These are phyloP conservation scores for Apostasia shenzhenica DNA, from an alignment of 106 monocot genomes.

Conservation along the genomic window DNA sequence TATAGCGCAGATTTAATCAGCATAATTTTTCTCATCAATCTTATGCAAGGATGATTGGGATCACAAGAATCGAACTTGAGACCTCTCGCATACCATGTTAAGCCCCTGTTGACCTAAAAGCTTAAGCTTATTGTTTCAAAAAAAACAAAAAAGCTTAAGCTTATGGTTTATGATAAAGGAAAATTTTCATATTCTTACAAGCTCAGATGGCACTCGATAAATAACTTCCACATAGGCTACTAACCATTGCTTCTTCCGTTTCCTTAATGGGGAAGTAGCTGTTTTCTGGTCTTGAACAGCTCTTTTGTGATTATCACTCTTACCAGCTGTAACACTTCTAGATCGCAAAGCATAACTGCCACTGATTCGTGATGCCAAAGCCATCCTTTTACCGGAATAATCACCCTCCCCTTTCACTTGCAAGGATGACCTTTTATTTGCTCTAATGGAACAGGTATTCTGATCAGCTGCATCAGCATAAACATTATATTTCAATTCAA, in stretches of 20 bases:
- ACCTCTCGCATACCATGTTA: no score
- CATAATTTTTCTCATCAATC: no score
- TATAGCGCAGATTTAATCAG: no score
- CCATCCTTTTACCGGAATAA: not conserved
- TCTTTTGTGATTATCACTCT: not conserved
- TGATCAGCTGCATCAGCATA: not conserved
- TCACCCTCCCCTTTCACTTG: not conserved
- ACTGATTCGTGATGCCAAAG: not conserved
- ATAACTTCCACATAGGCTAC: not conserved
- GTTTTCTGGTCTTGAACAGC: not conserved
- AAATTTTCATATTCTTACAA: no score
- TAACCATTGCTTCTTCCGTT: not conserved
- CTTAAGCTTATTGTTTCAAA: no score
- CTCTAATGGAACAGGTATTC: not conserved
- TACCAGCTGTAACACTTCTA: not conserved
- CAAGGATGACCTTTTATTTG: constrained; percentile 2
- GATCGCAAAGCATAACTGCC: constrained; percentile 9
- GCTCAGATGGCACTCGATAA: not conserved
- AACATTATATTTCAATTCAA: not conserved
- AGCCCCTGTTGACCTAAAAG: no score
- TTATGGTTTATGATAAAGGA: no score
- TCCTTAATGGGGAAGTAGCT: constrained; percentile 6
- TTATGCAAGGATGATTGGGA: no score
- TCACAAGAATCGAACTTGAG: no score
- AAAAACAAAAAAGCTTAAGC: no score